Percentiles rank a stretch among this genome's conserved stretches.
These are phyloP conservation scores for Candida sp. DNA, from an alignment of 1,139 yeast species.

Conservation along the genomic window DNA sequence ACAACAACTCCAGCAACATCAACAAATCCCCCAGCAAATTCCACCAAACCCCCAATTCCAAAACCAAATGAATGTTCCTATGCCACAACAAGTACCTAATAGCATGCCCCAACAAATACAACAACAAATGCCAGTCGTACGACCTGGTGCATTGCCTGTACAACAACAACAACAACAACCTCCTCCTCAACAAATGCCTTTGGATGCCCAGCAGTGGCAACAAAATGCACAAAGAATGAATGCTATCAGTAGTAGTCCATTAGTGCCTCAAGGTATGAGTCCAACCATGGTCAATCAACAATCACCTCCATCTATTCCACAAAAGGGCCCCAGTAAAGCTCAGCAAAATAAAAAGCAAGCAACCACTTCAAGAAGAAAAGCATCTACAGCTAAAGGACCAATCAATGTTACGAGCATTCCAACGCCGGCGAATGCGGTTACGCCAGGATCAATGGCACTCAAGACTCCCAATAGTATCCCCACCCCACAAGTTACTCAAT, in stretches of 20 bases:
- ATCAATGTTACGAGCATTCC: constrained; percentile 18
- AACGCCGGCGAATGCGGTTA: constrained; percentile 37
- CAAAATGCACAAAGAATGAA: neutral
- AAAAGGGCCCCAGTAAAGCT: constrained; percentile 12
- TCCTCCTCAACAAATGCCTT: constrained; percentile 2
- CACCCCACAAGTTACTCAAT: constrained; percentile 37
- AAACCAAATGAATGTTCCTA: constrained; percentile 1
- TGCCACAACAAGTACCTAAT: neutral
- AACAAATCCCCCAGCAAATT: constrained; percentile 7
- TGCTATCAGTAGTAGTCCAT: constrained; percentile 3
- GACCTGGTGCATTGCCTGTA: constrained; percentile 7
- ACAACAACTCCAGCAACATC: constrained; percentile 11
- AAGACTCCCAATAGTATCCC: constrained; percentile 46
- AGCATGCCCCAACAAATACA: constrained; percentile 10
- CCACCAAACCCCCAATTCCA: constrained; percentile 4
- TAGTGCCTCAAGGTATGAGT: constrained; percentile 3
- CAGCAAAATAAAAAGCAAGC: constrained; percentile 14
- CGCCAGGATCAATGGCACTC: constrained; percentile 41
- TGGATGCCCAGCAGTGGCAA: constrained; percentile 2
- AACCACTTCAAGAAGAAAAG: constrained; percentile 21
- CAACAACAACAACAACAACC: constrained; percentile 7
- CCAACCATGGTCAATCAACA: constrained; percentile 4
- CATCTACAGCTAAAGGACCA: constrained; percentile 24
- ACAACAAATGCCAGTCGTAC: constrained; percentile 4
- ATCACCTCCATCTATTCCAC: constrained; percentile 11